Percentiles rank a stretch among this genome's conserved stretches.
Evolutionary conservation across 2,329 filamentous ascomycete species (phyloP).

Genomic region (Xylaria sp.): DNA sequence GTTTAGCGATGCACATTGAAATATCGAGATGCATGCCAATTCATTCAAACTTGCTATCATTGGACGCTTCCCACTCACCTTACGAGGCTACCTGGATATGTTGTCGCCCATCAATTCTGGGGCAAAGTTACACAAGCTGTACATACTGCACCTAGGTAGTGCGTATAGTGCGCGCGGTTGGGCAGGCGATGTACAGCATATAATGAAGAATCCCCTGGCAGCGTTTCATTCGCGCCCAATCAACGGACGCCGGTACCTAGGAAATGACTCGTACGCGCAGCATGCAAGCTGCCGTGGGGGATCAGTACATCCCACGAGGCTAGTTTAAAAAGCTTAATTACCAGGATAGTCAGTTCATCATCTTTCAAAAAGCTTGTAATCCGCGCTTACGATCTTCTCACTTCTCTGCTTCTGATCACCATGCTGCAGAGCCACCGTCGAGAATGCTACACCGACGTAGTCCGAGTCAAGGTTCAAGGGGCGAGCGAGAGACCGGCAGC

Average conservation of each 20-base stretch:
- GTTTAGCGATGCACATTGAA: neutral
- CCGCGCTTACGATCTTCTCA: neutral
- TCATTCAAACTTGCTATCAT: neutral
- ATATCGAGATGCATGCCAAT: neutral
- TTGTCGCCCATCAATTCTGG: neutral
- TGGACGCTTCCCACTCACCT: neutral
- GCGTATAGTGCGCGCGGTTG: neutral
- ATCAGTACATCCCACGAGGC: slow-evolving; percentile 25
- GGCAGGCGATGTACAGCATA: neutral
- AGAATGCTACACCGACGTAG: slow-evolving; percentile 6
- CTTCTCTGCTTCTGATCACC: neutral
- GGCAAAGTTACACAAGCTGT: slow-evolving; percentile 7
- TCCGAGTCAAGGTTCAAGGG: slow-evolving; percentile 20
- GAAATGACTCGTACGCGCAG: slow-evolving; percentile 10
- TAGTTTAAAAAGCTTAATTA: slow-evolving; percentile 12
- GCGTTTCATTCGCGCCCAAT: slow-evolving; percentile 23
- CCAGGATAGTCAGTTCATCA: neutral
- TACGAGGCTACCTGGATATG: neutral
- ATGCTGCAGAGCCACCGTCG: slow-evolving; percentile 8
- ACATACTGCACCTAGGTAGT: too few species aligned
- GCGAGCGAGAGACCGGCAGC: slow-evolving; percentile 1
- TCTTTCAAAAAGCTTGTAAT: neutral
- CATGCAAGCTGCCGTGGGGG: slow-evolving; percentile 31
- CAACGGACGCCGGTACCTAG: slow-evolving; percentile 22
- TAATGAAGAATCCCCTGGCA: slow-evolving; percentile 3